phyloP scores from a whole-genome alignment of 352 stramenopile species.

The Saprolegnia parasitica region DNA sequence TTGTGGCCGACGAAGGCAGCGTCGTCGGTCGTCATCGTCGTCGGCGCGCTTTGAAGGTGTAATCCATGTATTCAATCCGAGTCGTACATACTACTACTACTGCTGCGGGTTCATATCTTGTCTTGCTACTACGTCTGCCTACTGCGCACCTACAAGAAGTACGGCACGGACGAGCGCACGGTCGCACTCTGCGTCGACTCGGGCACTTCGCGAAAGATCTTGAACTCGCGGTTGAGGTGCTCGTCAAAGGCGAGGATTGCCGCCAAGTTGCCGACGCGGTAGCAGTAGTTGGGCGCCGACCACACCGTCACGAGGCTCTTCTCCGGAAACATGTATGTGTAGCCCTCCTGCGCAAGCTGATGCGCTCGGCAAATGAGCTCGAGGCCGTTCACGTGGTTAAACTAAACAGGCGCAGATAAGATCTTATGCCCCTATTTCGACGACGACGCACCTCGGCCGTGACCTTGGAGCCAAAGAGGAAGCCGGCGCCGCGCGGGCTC shows the following conservation, averaged over 20 bases:
- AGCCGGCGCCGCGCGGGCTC: constrained; percentile 83
- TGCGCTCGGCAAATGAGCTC: constrained; percentile 86
- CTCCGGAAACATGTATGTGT: constrained; percentile 89
- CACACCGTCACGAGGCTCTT: constrained; percentile 80
- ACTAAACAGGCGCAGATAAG: constrained; percentile 34
- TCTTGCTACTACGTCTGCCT: too few relatives aligned
- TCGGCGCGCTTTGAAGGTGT: too few relatives aligned
- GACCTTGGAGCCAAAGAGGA: constrained; percentile 84
- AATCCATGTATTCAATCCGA: too few relatives aligned
- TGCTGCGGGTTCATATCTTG: too few relatives aligned
- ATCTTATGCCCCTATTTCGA: too few relatives aligned
- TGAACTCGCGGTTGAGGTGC: constrained; percentile 83
- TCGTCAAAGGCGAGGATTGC: constrained; percentile 80
- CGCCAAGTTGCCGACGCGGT: constrained; percentile 79
- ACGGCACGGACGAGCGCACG: constrained; percentile 72
- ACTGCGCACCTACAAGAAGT: constrained; percentile 63
- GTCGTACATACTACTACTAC: too few relatives aligned
- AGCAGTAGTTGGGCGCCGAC: constrained; percentile 83
- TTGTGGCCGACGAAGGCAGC: too few relatives aligned
- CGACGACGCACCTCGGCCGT: constrained; percentile 43
- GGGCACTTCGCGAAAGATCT: constrained; percentile 83
- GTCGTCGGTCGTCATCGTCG: too few relatives aligned
- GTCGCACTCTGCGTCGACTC: constrained; percentile 77
- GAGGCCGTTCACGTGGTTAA: constrained; percentile 89
- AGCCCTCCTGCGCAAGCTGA: constrained; percentile 87